These are phyloP conservation scores for Myxozyma monticola DNA, from an alignment of 805 yeast genomes.

Conservation along the genomic window DNA sequence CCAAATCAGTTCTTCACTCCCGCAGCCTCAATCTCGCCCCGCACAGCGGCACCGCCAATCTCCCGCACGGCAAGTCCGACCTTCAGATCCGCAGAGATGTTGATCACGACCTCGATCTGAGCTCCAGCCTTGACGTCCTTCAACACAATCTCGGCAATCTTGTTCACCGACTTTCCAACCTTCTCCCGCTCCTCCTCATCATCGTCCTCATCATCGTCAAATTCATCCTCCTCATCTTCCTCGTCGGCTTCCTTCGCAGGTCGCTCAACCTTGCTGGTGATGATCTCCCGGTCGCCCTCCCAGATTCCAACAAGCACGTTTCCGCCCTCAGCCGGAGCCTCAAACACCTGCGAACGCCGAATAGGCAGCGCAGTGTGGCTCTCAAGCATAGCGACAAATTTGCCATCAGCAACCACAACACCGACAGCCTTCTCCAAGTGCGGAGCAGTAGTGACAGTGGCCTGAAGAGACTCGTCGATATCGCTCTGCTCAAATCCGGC, in stretches of 20 bases:
- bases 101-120: constrained; percentile 63
- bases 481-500: constrained; percentile 73
- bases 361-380: constrained; percentile 90
- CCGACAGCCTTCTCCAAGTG: constrained; percentile 86
- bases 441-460: constrained; percentile 82
- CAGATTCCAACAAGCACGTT: constrained; percentile 68
- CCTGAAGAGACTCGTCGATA: constrained; percentile 66
- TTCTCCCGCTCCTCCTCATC: constrained; percentile 84
- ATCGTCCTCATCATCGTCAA: constrained; percentile 51
- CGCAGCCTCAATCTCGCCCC: constrained; percentile 19
- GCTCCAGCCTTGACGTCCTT: constrained; percentile 65
- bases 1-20: constrained; percentile 3
- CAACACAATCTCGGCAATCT: constrained; percentile 75
- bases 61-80: constrained; percentile 59
- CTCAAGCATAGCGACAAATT: constrained; percentile 69
- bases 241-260: constrained; percentile 55
- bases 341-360: constrained; percentile 67
- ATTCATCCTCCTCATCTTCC: constrained; percentile 48
- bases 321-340: constrained; percentile 57
- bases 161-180: constrained; percentile 66
- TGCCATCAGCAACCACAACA: constrained; percentile 62
- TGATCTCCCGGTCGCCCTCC: constrained; percentile 82
- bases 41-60: constrained; percentile 29
- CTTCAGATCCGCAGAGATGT: constrained; percentile 64
- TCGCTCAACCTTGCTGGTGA: constrained; percentile 76